These are phyloP conservation scores for Linanthus parryae DNA, from an alignment of 148 eudicot genomes.

Conservation along the genomic window DNA sequence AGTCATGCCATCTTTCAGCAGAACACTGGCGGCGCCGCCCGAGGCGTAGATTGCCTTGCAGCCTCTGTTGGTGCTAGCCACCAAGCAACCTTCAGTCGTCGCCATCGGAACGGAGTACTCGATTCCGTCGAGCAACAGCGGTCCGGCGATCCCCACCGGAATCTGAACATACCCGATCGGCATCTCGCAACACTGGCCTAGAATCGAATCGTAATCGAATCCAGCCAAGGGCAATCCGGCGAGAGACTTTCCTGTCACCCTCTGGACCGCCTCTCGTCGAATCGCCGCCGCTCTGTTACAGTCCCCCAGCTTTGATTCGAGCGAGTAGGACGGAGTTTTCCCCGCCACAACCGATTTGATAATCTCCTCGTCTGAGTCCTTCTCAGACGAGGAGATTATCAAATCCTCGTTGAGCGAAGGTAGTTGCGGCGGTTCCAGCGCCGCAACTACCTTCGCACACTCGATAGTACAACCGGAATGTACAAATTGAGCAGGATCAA, in stretches of 20 bases:
- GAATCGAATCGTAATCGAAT: constrained; percentile 35
- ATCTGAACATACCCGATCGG: constrained; percentile 44
- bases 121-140: constrained; percentile 32
- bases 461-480: constrained; percentile 3
- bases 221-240: constrained; percentile 31
- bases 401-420: too few species aligned
- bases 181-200: constrained; percentile 49
- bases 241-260: constrained; percentile 24
- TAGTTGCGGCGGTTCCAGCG: not conserved
- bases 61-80: constrained; percentile 47
- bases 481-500: too few species aligned
- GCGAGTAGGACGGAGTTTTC: constrained; percentile 27
- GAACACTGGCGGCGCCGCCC: constrained; percentile 34
- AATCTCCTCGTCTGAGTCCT: constrained; percentile 27
- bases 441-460: constrained; percentile 5
- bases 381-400: not conserved
- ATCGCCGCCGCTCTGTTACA: constrained; percentile 29
- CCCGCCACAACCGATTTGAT: constrained; percentile 33
- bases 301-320: constrained; percentile 39
- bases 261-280: constrained; percentile 30
- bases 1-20: constrained; percentile 41
- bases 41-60: constrained; percentile 36
- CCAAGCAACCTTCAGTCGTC: constrained; percentile 41
- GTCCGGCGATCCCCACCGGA: constrained; percentile 47
- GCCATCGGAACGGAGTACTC: constrained; percentile 49